Evolutionary conservation across 2,329 filamentous ascomycete species (phyloP), one percentile per base, ranked within the genome.

Genomic region (Whalleya microplaca): DNA sequence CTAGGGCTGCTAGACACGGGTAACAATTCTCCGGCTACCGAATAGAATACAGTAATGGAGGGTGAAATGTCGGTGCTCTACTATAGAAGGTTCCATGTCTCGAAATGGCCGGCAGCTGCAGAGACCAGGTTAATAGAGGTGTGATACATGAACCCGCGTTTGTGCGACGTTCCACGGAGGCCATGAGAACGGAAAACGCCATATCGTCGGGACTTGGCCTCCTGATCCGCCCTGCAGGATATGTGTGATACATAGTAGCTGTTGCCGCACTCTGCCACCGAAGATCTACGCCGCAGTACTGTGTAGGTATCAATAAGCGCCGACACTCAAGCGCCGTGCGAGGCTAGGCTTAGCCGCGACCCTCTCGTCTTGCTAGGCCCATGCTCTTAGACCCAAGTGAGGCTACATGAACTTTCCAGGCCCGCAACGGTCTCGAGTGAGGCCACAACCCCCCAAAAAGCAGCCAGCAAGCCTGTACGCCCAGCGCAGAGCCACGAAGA

Each of bases 281-380:
- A 37, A 37, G 9, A 16, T 14, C 32, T 14, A 16, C 45, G n/a
- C 19, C 21, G 14, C 14, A 8, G n/a, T 10, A 9, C n/a, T n/a
- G n/a, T n/a, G 27, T 8, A 32, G 41, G 18, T 44, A 48, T 45
- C 21, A 32, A 48, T 46, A 49, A 50, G 41, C 42, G 42, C 50
- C 37, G 20, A 8, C n/a, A 37, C 48, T 20, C 21, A 37, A 40
- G 23, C 9, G 43, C 16, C 20, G 19, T 20, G 42, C n/a, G 49
- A 46, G 37, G 32, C 45, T 19, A 27, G 46, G 42, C 37, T 43
- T 46, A 37, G 32, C 32, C 49, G 45, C 8, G 32, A 12, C 49
- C 18, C 12, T n/a, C n/a, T 43, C 45, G 21, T 20, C 14, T 20
- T 41, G 20, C 48, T 6, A 9, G 12, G 41, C 19, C n/a, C 41